Evolutionary conservation across 805 yeast species (phyloP).

Genomic region (Kregervanrija fluxuum): DNA sequence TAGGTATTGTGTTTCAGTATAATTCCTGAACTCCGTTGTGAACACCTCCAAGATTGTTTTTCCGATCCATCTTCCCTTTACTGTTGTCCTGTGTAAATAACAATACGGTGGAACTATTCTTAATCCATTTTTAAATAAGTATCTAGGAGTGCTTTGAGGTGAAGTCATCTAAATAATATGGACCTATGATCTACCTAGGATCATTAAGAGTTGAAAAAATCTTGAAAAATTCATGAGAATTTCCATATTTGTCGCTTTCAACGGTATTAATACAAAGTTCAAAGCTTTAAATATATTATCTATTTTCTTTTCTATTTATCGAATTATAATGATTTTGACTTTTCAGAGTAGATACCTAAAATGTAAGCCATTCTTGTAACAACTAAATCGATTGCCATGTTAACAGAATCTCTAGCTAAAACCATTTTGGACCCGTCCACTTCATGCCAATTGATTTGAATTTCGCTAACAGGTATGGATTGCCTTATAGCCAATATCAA

Average conservation of each 20-base stretch:
- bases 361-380: constrained; percentile 85
- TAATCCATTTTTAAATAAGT: constrained; percentile 26
- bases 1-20: constrained; percentile 17
- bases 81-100: constrained; percentile 28
- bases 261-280: too few species aligned
- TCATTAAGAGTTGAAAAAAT: too few species aligned
- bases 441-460: constrained; percentile 94
- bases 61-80: constrained; percentile 39
- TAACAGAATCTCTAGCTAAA: constrained; percentile 80
- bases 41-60: constrained; percentile 32
- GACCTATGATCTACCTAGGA: too few species aligned
- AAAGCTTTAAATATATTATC: not conserved
- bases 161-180: too few species aligned
- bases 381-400: constrained; percentile 90
- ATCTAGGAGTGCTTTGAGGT: constrained; percentile 9
- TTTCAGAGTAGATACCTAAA: constrained; percentile 62
- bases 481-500: constrained; percentile 73
- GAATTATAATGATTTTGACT: constrained; percentile 1
- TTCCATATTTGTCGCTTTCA: too few species aligned
- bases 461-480: constrained; percentile 59
- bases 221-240: too few species aligned
- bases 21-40: constrained; percentile 32
- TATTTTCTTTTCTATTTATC: constrained; percentile 2
- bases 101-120: constrained; percentile 37
- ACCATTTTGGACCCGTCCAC: constrained; percentile 93